phyloP scores from a whole-genome alignment of 2,329 filamentous ascomycete species.

The Cercospora beticola region DNA sequence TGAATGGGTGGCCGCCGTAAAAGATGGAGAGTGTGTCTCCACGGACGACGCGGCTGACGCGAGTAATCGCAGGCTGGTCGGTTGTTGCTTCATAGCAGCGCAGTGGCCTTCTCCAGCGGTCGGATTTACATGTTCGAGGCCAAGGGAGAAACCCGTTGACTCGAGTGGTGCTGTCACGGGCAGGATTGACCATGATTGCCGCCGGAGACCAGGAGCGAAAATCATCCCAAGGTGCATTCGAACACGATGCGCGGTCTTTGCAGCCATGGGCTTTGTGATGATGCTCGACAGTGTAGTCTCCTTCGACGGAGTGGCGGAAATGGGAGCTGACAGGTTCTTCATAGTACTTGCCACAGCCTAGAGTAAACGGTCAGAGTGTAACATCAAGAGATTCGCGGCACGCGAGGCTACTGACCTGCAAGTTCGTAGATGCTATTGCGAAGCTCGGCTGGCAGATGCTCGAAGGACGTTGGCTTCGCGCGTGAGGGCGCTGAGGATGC shows the following conservation, averaged over 20 bases:
- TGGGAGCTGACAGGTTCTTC: background rate
- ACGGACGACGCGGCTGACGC: slow-evolving; percentile 12
- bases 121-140: background rate
- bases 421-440: background rate
- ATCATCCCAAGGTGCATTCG: background rate
- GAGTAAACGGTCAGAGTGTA: background rate
- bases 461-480: background rate
- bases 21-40: slow-evolving; percentile 18
- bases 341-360: background rate
- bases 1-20: slow-evolving; percentile 13
- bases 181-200: background rate
- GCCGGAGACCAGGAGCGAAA: background rate
- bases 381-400: background rate
- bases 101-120: background rate
- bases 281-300: background rate
- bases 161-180: background rate
- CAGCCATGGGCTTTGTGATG: background rate
- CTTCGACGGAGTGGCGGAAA: background rate
- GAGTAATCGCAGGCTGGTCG: slow-evolving; percentile 8
- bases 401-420: background rate
- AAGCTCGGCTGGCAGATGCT: background rate
- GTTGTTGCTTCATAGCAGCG: background rate
- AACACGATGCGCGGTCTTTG: background rate
- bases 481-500: background rate
- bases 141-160: background rate